Conservation (phyloP, 1,284 basidiomycete genomes). For the Thelephora terrestris region DNA sequence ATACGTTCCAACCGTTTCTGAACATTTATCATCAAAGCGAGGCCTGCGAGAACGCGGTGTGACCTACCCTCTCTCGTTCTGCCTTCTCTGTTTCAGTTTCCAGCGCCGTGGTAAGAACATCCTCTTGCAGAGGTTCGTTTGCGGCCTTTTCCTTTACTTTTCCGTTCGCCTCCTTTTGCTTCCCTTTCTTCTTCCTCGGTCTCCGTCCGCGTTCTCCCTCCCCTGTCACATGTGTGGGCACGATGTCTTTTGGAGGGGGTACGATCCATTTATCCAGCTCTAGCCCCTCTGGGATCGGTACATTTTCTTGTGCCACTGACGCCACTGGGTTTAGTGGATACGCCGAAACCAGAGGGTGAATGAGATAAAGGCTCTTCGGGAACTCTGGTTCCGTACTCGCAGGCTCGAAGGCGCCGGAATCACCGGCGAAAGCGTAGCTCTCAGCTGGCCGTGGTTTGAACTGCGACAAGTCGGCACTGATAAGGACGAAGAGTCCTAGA, state of each 20-base stretch:
- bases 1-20: constrained; percentile 68
- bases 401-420: constrained; percentile 27
- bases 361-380: constrained; percentile 85
- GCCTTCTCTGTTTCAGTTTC: constrained; percentile 49
- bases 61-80: constrained; percentile 50
- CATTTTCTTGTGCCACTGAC: constrained; percentile 66
- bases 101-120: constrained; percentile 27
- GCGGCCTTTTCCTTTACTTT: constrained; percentile 31
- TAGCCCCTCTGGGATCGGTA: constrained; percentile 75
- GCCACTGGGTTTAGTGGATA: constrained; percentile 88
- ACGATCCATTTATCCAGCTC: constrained; percentile 84
- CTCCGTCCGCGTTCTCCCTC: constrained; percentile 21
- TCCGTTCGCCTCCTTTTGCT: constrained; percentile 27
- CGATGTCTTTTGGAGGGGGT: constrained; percentile 41
- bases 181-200: constrained; percentile 39
- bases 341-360: constrained; percentile 70
- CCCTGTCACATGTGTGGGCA: constrained; percentile 21
- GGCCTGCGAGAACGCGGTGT: not conserved
- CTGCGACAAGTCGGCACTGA: constrained; percentile 66
- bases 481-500: constrained; percentile 70
- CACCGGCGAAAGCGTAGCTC: constrained; percentile 24
- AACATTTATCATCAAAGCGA: constrained; percentile 5
- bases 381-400: constrained; percentile 38
- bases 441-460: constrained; percentile 37
- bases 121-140: constrained; percentile 22